Conservation (phyloP, 2,329 filamentous ascomycete species). For the Penicillium janthinellum region DNA sequence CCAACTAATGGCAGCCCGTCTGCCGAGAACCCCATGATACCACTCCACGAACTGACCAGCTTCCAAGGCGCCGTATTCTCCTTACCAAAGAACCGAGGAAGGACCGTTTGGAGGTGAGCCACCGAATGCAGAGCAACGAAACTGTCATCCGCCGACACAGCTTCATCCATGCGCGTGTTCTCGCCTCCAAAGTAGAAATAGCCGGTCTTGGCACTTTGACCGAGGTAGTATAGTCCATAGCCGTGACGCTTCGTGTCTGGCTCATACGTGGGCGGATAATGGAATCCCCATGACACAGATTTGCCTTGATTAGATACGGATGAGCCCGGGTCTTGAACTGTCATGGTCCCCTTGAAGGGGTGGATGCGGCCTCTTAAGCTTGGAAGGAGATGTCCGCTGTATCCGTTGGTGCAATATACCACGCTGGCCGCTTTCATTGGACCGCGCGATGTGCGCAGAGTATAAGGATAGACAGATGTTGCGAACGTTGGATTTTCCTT, state of each 20-base stretch:
- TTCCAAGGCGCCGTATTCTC: constrained; percentile 14
- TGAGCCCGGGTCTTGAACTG: constrained; percentile 39
- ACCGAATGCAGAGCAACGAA: constrained; percentile 21
- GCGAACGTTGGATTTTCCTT: constrained; percentile 2
- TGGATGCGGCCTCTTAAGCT: constrained; percentile 40
- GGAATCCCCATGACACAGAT: constrained; percentile 34
- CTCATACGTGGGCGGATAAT: constrained; percentile 31
- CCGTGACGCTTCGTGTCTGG: constrained; percentile 15
- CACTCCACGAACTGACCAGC: constrained; percentile 34
- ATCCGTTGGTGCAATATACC: constrained; percentile 49
- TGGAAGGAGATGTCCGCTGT: constrained; percentile 47
- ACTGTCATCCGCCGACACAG: constrained; percentile 28
- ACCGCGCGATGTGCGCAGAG: constrained; percentile 42
- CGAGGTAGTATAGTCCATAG: constrained; percentile 30
- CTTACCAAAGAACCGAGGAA: constrained; percentile 27
- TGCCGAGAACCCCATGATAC: constrained; percentile 54
- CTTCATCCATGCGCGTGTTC: constrained; percentile 22
- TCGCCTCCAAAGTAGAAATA: constrained; percentile 34
- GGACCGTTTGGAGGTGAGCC: constrained; percentile 17
- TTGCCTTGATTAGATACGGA: constrained; percentile 23
- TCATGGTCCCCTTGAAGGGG: constrained; percentile 49
- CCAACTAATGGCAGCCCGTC: constrained; percentile 58
- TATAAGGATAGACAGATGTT: constrained; percentile 26
- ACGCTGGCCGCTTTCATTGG: constrained; percentile 38
- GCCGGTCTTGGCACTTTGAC: constrained; percentile 29